These are phyloP conservation scores for Calonectria leucothoes DNA, from an alignment of 2,329 filamentous ascomycete species.

Conservation along the genomic window DNA sequence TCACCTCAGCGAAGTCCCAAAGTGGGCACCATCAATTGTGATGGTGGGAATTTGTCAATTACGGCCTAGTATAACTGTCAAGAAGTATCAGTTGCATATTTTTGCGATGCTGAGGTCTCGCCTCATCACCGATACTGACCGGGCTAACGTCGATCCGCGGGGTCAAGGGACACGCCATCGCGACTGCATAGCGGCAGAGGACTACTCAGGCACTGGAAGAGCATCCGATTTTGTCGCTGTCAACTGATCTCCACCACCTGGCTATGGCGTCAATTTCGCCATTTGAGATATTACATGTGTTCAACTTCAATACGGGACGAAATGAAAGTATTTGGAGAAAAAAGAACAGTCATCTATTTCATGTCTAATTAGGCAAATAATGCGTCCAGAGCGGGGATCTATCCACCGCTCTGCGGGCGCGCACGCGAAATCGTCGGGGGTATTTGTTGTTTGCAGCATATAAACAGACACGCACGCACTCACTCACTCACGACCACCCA, in stretches of 20 bases:
- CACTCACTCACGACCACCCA: slow-evolving; percentile 4
- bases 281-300: not conserved
- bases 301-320: not conserved
- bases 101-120: not conserved
- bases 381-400: slow-evolving; percentile 8
- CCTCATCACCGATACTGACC: not conserved
- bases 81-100: not conserved
- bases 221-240: not conserved
- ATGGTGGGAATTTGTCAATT: not conserved
- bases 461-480: slow-evolving; percentile 20
- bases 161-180: not conserved
- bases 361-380: slow-evolving; percentile 19
- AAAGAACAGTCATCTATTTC: slow-evolving; percentile 19
- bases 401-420: slow-evolving; percentile 9
- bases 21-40: not conserved
- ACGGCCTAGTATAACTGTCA: not conserved
- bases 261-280: not conserved
- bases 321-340: not conserved
- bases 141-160: not conserved
- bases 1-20: slow-evolving; percentile 18
- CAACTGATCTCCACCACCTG: not conserved
- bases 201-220: not conserved
- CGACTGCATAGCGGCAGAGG: not conserved
- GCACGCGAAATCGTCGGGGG: slow-evolving; percentile 26
- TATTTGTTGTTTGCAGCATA: slow-evolving; percentile 19